phyloP scores from a whole-genome alignment of 1,284 basidiomycete genomes.

The Microstroma glucosiphilum region DNA sequence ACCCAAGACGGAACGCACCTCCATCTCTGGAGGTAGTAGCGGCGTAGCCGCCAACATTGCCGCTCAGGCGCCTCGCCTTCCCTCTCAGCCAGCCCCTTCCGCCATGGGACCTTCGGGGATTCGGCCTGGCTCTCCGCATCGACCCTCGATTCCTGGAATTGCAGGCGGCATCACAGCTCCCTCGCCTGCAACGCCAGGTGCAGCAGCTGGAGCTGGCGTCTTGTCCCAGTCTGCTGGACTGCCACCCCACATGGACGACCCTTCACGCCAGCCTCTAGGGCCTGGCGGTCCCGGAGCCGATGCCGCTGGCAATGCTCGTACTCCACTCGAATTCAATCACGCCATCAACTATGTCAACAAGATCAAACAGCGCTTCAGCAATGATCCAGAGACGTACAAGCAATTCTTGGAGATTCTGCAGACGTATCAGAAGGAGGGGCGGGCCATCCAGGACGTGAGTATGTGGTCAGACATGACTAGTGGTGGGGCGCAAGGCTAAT shows the following conservation, averaged over 20 bases:
- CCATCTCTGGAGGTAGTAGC: conserved; percentile 13
- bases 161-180: neutral
- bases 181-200: conserved; percentile 21
- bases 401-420: conserved; percentile 96
- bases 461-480: conserved; percentile 54
- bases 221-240: conserved; percentile 10
- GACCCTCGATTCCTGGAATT: conserved; percentile 10
- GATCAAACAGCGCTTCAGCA: conserved; percentile 90
- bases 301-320: conserved; percentile 37
- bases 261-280: conserved; percentile 11
- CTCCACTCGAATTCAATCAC: conserved; percentile 82
- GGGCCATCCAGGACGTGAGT: conserved; percentile 68
- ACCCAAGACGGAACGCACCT: conserved; percentile 11
- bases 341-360: conserved; percentile 98
- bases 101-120: neutral
- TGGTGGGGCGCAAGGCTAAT: neutral
- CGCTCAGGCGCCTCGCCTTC: neutral
- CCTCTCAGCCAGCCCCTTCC: conserved; percentile 1
- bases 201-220: conserved; percentile 23
- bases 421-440: conserved; percentile 91
- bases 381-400: conserved; percentile 92
- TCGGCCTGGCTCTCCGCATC: neutral
- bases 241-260: conserved; percentile 13
- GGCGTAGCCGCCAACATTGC: neutral
- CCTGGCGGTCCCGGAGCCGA: conserved; percentile 15